phyloP scores from a whole-genome alignment of 139 green algal genomes.

The Volvox africanus region DNA sequence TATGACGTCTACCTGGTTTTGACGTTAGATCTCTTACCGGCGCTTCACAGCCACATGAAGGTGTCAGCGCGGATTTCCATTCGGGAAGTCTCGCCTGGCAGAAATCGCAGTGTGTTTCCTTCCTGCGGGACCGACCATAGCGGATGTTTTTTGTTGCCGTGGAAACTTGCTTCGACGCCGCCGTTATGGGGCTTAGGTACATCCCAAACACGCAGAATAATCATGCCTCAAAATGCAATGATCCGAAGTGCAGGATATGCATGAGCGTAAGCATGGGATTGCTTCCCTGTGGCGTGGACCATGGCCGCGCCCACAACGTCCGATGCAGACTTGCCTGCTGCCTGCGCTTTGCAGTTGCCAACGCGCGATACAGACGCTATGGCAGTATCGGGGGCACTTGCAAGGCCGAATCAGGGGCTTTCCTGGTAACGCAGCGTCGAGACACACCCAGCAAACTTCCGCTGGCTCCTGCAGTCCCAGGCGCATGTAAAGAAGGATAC shows the following conservation, averaged over 20 bases:
- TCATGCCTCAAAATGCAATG: too few species aligned
- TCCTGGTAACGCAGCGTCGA: constrained; percentile 63
- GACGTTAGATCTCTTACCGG: constrained; percentile 19
- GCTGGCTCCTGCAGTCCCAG: constrained; percentile 33
- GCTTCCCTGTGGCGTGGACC: too few species aligned
- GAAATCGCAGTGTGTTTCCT: constrained; percentile 91
- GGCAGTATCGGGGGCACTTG: constrained; percentile 79
- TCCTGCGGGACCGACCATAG: constrained; percentile 58
- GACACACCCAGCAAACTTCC: constrained; percentile 89
- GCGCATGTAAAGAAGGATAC: too few species aligned
- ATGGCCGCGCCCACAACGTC: too few species aligned
- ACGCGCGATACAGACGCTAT: constrained; percentile 78
- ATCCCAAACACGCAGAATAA: too few species aligned
- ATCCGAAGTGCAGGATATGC: not conserved
- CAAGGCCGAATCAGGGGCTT: constrained; percentile 72
- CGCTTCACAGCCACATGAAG: constrained; percentile 61
- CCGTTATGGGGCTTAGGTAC: too few species aligned
- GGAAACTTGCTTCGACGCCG: too few species aligned
- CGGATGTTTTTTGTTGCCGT: too few species aligned
- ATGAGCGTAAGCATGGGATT: too few species aligned
- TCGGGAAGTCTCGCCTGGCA: constrained; percentile 83
- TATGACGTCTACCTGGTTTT: too few species aligned
- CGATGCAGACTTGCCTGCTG: constrained; percentile 66
- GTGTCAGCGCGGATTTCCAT: constrained; percentile 84
- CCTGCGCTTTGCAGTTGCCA: constrained; percentile 92